Evolutionary conservation across 2,329 filamentous ascomycete species (phyloP).

Genomic region (Sphaceloma murrayae): DNA sequence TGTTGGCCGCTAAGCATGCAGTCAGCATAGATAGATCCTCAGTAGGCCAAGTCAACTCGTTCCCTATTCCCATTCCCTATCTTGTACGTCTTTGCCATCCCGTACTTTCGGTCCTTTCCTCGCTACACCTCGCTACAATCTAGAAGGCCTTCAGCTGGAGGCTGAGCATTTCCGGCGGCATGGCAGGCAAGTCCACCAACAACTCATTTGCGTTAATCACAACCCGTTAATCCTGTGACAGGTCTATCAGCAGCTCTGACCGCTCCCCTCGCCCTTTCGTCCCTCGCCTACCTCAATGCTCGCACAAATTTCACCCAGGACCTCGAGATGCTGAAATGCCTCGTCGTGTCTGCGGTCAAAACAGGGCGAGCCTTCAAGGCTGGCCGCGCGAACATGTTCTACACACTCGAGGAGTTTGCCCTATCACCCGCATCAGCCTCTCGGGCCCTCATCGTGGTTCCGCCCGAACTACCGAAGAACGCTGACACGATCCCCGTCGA

Average conservation of each 20-base stretch:
- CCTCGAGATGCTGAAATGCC: background rate
- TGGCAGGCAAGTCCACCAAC: no score
- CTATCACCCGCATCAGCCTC: constrained; percentile 39
- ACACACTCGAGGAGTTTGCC: constrained; percentile 60
- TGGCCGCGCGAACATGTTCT: constrained; percentile 63
- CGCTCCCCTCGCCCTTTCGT: constrained; percentile 48
- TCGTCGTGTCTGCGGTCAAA: constrained; percentile 7
- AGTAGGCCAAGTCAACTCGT: no score
- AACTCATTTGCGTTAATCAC: no score
- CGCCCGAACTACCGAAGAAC: constrained; percentile 22
- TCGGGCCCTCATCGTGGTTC: constrained; percentile 26
- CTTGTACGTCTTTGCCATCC: no score
- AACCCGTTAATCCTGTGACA: background rate
- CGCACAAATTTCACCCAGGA: constrained; percentile 19
- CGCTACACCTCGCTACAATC: background rate
- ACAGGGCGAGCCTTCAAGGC: constrained; percentile 25
- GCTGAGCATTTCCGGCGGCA: no score
- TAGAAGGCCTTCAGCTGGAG: no score
- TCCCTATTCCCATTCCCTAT: no score
- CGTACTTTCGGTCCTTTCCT: background rate
- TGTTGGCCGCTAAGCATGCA: background rate
- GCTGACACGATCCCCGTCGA: constrained; percentile 11
- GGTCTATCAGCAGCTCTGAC: constrained; percentile 17
- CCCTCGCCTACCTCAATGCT: constrained; percentile 70
- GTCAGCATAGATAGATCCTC: background rate